These are phyloP conservation scores for Aristolochia californica DNA, from an alignment of 164 flowering plant species.

Conservation along the genomic window DNA sequence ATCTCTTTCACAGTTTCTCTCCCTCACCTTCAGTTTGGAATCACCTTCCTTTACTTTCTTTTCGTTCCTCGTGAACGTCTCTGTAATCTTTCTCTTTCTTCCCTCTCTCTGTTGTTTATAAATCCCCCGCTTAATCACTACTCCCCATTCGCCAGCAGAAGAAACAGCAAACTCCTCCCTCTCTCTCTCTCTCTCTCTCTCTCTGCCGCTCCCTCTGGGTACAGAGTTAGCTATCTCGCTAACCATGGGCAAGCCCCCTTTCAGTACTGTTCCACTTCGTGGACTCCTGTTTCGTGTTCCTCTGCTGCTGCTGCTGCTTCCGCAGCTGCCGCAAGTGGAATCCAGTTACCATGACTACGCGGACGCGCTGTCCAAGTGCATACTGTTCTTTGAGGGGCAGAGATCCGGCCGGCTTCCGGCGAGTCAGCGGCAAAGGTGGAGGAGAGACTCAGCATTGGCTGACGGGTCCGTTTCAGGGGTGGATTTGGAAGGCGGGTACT, in stretches of 20 bases:
- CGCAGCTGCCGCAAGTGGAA: background rate
- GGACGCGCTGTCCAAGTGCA: slow-evolving; percentile 68
- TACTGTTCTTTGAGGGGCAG: slow-evolving; percentile 84
- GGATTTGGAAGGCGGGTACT: slow-evolving; percentile 86
- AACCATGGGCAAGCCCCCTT: too few species aligned
- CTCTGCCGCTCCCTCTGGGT: background rate
- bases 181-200: background rate
- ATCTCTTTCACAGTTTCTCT: background rate
- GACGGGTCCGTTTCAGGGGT: slow-evolving; percentile 45
- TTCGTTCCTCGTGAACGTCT: slow-evolving; percentile 3
- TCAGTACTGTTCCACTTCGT: background rate
- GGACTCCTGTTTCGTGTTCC: slow-evolving; percentile 4
- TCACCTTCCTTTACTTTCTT: background rate
- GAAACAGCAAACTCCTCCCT: background rate
- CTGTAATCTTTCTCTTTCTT: background rate
- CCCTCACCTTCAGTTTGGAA: background rate
- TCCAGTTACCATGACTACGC: slow-evolving; percentile 40
- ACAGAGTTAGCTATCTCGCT: background rate
- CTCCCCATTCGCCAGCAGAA: slow-evolving; percentile 1
- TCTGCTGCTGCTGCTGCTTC: slow-evolving; percentile 8
- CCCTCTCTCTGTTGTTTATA: background rate
- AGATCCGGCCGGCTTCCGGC: slow-evolving; percentile 69
- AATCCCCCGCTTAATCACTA: background rate
- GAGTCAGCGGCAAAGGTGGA: slow-evolving; percentile 62
- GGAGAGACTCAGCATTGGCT: slow-evolving; percentile 58